Percentiles rank a stretch among this genome's conserved stretches.
These are phyloP conservation scores for Aspergillus aculeatus DNA, from an alignment of 2,329 filamentous ascomycete genomes.

Conservation along the genomic window DNA sequence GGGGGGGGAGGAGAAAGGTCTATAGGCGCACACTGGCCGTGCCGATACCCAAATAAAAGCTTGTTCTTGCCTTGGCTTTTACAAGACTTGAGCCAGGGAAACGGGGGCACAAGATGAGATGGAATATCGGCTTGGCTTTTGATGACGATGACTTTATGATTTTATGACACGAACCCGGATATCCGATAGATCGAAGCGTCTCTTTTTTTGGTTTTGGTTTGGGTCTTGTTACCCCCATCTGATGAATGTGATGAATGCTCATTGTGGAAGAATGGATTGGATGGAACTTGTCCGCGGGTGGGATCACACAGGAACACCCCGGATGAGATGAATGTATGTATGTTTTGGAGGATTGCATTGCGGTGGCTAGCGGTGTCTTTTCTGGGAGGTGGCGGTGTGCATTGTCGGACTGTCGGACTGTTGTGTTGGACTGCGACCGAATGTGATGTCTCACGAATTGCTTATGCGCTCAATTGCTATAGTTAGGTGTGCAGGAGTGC, in stretches of 20 bases:
- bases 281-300: constrained; percentile 13
- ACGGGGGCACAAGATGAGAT: not conserved
- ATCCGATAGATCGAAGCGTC: constrained; percentile 23
- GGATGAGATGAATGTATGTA: constrained; percentile 10
- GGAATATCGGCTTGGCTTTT: not conserved
- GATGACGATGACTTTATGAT: constrained; percentile 25
- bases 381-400: not conserved
- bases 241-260: not conserved
- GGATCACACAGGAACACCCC: not conserved
- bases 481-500: not conserved
- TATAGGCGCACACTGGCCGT: not conserved
- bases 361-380: constrained; percentile 11
- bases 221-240: too few species aligned
- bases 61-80: not conserved
- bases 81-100: not conserved
- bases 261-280: not conserved
- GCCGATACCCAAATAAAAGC: not conserved
- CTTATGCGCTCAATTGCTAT: not conserved
- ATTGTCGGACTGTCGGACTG: not conserved
- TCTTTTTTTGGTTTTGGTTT: constrained; percentile 4
- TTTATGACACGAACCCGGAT: constrained; percentile 26
- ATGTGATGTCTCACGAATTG: not conserved
- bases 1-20: too few species aligned
- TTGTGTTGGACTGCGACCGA: not conserved
- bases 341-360: constrained; percentile 5